Evolutionary conservation across 192 early-diverging fungal species (phyloP), one percentile per base, ranked within the genome.

Genomic region (Entomortierella beljakovae): DNA sequence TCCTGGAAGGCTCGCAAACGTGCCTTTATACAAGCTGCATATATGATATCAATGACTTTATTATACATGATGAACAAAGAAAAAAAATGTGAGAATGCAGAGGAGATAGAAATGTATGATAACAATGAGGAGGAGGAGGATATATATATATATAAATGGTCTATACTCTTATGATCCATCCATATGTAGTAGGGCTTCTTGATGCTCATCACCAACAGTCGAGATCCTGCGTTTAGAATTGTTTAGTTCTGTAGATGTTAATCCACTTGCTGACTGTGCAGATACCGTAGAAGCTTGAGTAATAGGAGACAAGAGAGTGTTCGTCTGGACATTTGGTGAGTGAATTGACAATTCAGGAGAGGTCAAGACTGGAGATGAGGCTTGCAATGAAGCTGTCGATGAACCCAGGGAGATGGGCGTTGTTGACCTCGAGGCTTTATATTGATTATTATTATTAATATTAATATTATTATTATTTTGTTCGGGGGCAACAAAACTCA

Each of bases 131-230:
- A 53, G 10, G 6, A 53, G 3, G 23, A 26, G 2, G 9, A 15
- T 28, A 25, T 2, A 26, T n/a, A 29, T 8, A 25, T 8, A 26
- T 2, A 35, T 3, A 32, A 23, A 64, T 33, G 32, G 18, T 20
- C 6, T 23, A 53, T 3, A 23, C 23, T 20, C 8, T 53, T 52
- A 51, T 26, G 9, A 22, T 26, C 26, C 49, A 37, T 68, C 73
- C 18, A 49, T 18, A 6, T 66, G 56, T 23, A 65, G 16, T 7
- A 65, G 11, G 23, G 58, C 61, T n/a, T 65, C 61, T 7, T 65
- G 33, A 33, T 59, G 43, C 22, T 74, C 71, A 1, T 66, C 71
- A 0, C 64, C 71, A 48, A 74, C 71, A 7, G 71, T 74, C 15
- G 71, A 61, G 8, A 57, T 74, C 40, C 64, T 26, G 1, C 35